Base-by-base conservation (phyloP, 2,329 filamentous ascomycete genomes). In the Blumeriella jaapii region DNA sequence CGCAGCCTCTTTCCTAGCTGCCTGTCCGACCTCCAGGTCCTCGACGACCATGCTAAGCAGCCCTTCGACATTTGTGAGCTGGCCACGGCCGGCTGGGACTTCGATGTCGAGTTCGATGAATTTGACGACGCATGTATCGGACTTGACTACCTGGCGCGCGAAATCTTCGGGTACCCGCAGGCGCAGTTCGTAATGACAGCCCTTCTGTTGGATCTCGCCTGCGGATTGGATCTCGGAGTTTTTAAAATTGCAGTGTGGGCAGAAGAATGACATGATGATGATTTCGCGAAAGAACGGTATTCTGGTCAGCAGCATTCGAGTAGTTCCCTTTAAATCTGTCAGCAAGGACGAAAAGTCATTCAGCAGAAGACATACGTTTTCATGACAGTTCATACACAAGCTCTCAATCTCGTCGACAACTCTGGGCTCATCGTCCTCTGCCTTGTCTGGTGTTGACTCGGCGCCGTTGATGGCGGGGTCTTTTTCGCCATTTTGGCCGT, bases 281-380 rank as follows among this genome's bases (percentile, higher is more conserved):
- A 98, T 78, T 60, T 98, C 89, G 63, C 86, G 85, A 68, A 98
- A 98, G 69, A 85, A 96, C 11, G 91, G 91, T 37, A 98, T 95
- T 46, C 77, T 76, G 11, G 93, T 93, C 36, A 98, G 75, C 27
- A 98, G 75, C 14, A 98, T 72, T 40, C 80, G 74, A 10, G 91
- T 98, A 1, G 67, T 73, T 52, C 91, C 91, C 82, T 93, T 31
- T 10, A 26, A 20, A 22, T 6, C 2, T n/a, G 10, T 45, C 31
- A 35, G 34, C 10, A 29, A 10, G 6, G 18, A 13, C 10, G 3
- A 12, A 9, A 14, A 16, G n/a, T 13, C 13, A 15, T 2, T 9
- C 2, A 6, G n/a, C 23, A 10, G 18, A 15, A 27, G 13, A 25
- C 65, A 52, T 63, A 82, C 80, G 68, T 85, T 82, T 49, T 85